Evolutionary conservation across 2,329 filamentous ascomycete species (phyloP).

Genomic region (Leptographium radiaticola): DNA sequence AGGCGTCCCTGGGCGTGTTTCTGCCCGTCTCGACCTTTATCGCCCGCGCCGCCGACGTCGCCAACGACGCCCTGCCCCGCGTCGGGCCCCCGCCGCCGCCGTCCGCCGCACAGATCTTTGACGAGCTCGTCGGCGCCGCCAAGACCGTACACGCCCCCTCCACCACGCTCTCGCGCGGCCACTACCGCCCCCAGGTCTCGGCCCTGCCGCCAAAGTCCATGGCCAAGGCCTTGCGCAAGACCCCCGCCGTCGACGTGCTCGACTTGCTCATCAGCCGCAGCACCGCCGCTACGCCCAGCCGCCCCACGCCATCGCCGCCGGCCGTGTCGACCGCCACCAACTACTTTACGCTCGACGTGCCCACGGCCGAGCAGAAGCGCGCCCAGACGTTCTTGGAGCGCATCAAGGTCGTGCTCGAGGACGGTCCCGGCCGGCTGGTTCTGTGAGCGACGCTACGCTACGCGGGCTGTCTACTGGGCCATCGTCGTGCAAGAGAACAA

Average conservation of each 20-base stretch:
- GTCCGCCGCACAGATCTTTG: constrained; percentile 72
- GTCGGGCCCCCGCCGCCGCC: constrained; percentile 46
- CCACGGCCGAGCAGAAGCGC: constrained; percentile 67
- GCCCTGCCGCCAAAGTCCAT: constrained; percentile 35
- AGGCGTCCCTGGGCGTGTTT: constrained; percentile 63
- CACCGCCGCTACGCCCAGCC: constrained; percentile 20
- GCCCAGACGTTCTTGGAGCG: constrained; percentile 73
- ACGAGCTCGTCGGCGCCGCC: constrained; percentile 60
- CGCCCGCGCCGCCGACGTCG: constrained; percentile 68
- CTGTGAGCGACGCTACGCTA: too few species aligned
- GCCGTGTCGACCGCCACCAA: constrained; percentile 49
- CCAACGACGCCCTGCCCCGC: constrained; percentile 73
- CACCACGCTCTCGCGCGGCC: constrained; percentile 39
- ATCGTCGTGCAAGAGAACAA: too few species aligned
- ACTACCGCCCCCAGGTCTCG: constrained; percentile 60
- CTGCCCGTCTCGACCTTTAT: constrained; percentile 82
- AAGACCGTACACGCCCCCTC: constrained; percentile 21
- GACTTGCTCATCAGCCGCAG: constrained; percentile 42
- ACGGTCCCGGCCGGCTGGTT: constrained; percentile 64
- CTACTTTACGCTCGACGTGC: constrained; percentile 70
- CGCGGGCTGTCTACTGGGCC: too few species aligned
- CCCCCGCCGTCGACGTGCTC: constrained; percentile 57
- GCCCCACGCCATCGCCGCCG: constrained; percentile 22
- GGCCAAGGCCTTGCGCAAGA: not conserved
- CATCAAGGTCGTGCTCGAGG: constrained; percentile 71